Conservation (phyloP, 2,329 filamentous ascomycete species). For the Paramyrothecium roridum region DNA sequence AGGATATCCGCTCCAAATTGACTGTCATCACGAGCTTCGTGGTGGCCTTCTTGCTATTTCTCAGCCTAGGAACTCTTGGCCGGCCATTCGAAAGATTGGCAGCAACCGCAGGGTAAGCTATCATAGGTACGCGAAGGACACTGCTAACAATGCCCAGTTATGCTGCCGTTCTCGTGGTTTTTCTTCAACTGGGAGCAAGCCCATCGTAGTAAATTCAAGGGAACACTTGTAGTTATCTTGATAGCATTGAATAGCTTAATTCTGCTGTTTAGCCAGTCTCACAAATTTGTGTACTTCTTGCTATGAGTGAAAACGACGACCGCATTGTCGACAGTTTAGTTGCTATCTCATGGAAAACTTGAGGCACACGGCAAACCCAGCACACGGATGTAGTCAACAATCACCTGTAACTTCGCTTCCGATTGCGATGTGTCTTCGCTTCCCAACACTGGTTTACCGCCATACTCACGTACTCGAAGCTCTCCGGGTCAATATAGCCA, state of each 20-base stretch:
- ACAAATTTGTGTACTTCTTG: no score
- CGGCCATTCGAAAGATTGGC: neutral
- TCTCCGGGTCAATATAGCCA: neutral
- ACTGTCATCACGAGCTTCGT: neutral
- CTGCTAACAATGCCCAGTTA: neutral
- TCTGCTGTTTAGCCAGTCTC: no score
- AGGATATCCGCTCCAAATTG: neutral
- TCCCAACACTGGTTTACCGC: neutral
- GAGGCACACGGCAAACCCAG: no score
- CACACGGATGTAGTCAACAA: no score
- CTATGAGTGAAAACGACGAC: no score
- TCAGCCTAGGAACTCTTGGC: neutral
- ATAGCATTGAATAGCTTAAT: no score
- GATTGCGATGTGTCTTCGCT: neutral
- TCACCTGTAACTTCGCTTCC: no score
- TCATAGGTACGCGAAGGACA: neutral
- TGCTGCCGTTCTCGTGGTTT: neutral
- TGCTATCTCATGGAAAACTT: no score
- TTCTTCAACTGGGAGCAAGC: neutral
- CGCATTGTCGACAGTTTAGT: no score
- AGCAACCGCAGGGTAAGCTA: neutral
- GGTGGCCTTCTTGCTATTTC: neutral
- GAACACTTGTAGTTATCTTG: no score
- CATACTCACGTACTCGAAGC: neutral
- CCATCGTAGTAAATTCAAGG: no score